phyloP scores from a whole-genome alignment of 2,329 filamentous ascomycete genomes.

The Fusarium nisikadoi region DNA sequence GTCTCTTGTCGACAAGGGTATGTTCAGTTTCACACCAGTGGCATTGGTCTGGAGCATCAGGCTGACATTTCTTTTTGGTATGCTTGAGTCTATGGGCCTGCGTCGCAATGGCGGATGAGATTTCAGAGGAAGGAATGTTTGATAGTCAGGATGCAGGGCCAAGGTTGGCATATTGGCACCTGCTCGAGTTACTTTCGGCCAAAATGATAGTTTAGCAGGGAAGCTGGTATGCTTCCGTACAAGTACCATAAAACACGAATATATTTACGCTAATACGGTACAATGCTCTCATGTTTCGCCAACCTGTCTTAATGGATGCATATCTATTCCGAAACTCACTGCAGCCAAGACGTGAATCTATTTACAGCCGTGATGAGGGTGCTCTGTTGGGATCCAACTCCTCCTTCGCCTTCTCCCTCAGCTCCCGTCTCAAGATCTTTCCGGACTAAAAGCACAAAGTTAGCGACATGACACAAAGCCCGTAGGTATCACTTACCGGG shows the following conservation, averaged over 20 bases:
- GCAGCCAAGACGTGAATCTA: rapidly evolving
- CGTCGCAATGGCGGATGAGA: rapidly evolving
- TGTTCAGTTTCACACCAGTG: background rate
- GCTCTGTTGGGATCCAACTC: conserved; percentile 2
- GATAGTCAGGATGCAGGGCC: background rate
- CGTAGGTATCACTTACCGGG: conserved; percentile 53
- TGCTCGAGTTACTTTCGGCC: background rate
- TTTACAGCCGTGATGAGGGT: background rate
- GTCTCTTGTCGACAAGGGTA: background rate
- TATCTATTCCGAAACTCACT: background rate
- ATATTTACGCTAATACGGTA: background rate
- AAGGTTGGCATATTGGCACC: background rate
- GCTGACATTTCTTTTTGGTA: background rate
- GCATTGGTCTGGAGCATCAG: background rate
- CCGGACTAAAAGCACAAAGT: conserved; percentile 7
- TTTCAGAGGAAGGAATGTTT: too few species aligned
- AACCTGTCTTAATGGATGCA: background rate
- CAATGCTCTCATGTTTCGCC: background rate
- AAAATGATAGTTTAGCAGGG: background rate
- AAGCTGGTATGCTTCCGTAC: background rate
- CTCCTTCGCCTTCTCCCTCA: conserved; percentile 26
- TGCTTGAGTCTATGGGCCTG: rapidly evolving
- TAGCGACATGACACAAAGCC: rapidly evolving
- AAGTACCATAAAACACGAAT: background rate
- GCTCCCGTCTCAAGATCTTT: conserved; percentile 14